These are phyloP conservation scores for Cyberlindnera meyerae DNA, from an alignment of 805 yeast genomes.

Conservation along the genomic window DNA sequence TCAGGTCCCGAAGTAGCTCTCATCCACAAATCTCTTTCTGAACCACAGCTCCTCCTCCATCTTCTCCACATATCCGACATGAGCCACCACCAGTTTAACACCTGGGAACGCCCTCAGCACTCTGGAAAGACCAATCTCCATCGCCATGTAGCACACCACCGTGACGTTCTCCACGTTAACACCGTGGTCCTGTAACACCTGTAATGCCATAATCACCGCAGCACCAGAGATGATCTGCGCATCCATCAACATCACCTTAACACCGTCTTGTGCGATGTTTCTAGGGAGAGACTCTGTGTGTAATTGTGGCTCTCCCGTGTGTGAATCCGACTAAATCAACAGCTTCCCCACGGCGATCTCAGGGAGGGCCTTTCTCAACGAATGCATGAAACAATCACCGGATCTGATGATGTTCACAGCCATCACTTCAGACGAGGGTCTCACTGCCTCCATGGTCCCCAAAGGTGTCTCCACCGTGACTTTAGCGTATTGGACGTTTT, in stretches of 20 bases:
- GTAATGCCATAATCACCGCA: slow-evolving; percentile 90
- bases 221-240: slow-evolving; percentile 91
- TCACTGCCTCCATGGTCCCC: slow-evolving; percentile 27
- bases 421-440: slow-evolving; percentile 42
- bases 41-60: slow-evolving; percentile 55
- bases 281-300: slow-evolving; percentile 75
- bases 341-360: slow-evolving; percentile 77
- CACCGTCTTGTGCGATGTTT: slow-evolving; percentile 20
- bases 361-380: slow-evolving; percentile 72
- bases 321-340: slow-evolving; percentile 79
- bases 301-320: slow-evolving; percentile 91
- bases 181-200: slow-evolving; percentile 79
- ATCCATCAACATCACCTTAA: slow-evolving; percentile 66
- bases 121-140: slow-evolving; percentile 73
- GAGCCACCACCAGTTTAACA: slow-evolving; percentile 66
- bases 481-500: slow-evolving; percentile 38
- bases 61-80: slow-evolving; percentile 46
- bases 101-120: slow-evolving; percentile 61
- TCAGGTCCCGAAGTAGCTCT: slow-evolving; percentile 69
- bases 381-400: slow-evolving; percentile 86
- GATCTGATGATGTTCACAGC: slow-evolving; percentile 83
- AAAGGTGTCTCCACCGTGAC: slow-evolving; percentile 39
- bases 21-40: slow-evolving; percentile 65
- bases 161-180: slow-evolving; percentile 57
- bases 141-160: slow-evolving; percentile 66